Base-by-base conservation (phyloP, 768 basidiomycete species). In the Boletus subparvulus region DNA sequence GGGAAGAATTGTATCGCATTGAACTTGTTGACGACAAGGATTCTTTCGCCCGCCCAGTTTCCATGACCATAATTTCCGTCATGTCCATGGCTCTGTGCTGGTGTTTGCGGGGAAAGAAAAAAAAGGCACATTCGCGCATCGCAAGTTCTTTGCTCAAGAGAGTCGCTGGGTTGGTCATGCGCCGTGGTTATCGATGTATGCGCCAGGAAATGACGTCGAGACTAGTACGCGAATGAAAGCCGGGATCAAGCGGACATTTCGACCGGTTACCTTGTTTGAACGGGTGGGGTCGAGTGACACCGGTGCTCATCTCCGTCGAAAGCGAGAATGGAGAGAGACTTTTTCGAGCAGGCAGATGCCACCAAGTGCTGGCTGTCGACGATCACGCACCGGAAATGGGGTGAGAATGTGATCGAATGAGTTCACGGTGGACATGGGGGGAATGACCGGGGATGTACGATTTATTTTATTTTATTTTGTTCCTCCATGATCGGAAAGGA, bases 61-160 rank as follows among this genome's bases (percentile, higher is more conserved):
- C 54, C 28, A 49, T 49, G 35, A 30, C 13, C 54, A 19, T 64
- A 62, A 62, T 62, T 54, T 64, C 62, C 61, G 61, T 16, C 55
- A 42, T 16, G 16, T 28, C 47, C 45, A 35, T 35, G 50, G 50
- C 28, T 28, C 28, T 28, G 28, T 28, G 6, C 28, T 32, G 51
- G 24, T 14, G 33, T 19, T 50, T 44, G 37, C 35, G 48, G 26
- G 26, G 37, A 7, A 24, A 11, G 39, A 54, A 32, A 14, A 32
- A 14, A 54, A 21, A 28, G 50, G 50, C 35, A 14, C 28, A 3
- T 24, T 48, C 6, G 24, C 30, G 45, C 45, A 50, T 48, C 33
- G 14, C 14, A 21, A 28, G 14, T 32, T 51, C 50, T 48, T 48
- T 51, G 50, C 19, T 48, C 52, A 21, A 40, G 47, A 47, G 35